These are phyloP conservation scores for Neocucurbitaria cava DNA, from an alignment of 2,329 filamentous ascomycete genomes.

Conservation along the genomic window DNA sequence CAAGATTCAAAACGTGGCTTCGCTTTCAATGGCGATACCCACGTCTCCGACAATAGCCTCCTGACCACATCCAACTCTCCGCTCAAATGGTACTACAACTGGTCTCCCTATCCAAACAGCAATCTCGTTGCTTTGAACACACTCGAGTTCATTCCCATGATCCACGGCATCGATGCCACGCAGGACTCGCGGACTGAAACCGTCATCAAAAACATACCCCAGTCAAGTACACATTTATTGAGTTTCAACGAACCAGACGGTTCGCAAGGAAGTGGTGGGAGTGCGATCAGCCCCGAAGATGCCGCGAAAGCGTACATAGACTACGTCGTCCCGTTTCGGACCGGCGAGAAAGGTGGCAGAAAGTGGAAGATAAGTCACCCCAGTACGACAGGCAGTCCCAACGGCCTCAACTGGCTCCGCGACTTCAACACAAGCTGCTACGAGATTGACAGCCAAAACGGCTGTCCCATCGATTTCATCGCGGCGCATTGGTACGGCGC, in stretches of 20 bases:
- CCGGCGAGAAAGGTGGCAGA: constrained; percentile 57
- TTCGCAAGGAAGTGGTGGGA: constrained; percentile 64
- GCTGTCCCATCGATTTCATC: constrained; percentile 60
- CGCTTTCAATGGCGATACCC: constrained; percentile 67
- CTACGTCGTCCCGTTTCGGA: constrained; percentile 72
- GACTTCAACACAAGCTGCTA: constrained; percentile 69
- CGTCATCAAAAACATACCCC: constrained; percentile 64
- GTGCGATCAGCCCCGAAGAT: constrained; percentile 64
- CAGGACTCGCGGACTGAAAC: constrained; percentile 61
- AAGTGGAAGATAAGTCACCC: constrained; percentile 71
- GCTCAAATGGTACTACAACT: constrained; percentile 88
- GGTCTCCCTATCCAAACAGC: constrained; percentile 63
- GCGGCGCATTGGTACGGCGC: constrained; percentile 67
- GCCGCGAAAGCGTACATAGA: constrained; percentile 75
- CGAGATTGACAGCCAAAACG: constrained; percentile 44
- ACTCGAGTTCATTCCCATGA: constrained; percentile 81
- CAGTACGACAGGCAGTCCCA: constrained; percentile 68
- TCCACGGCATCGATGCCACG: constrained; percentile 67
- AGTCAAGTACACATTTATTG: constrained; percentile 70
- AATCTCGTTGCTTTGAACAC: constrained; percentile 54
- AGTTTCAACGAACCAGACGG: constrained; percentile 84
- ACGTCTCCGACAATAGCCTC: constrained; percentile 66
- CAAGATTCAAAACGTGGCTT: constrained; percentile 72
- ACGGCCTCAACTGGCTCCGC: constrained; percentile 71
- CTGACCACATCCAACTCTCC: constrained; percentile 68